These are phyloP conservation scores for Ophiostoma piceae DNA, from an alignment of 2,329 filamentous ascomycete species.

Conservation along the genomic window DNA sequence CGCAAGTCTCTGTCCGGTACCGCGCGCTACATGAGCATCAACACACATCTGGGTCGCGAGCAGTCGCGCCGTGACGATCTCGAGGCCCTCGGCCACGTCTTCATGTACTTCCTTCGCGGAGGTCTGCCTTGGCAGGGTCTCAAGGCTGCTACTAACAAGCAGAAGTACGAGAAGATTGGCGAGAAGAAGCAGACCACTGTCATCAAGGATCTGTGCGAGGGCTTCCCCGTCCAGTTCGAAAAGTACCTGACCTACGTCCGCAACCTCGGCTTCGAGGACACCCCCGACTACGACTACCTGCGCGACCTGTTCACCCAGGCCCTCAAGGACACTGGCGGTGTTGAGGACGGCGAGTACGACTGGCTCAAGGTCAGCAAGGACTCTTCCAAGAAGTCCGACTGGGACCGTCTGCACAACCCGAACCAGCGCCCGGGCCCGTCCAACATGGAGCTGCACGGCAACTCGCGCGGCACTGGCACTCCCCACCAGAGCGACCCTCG, in stretches of 20 bases:
- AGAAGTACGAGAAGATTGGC: conserved; percentile 99
- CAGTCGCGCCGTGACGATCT: conserved; percentile 94
- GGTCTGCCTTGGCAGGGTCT: conserved; percentile 78
- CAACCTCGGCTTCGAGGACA: conserved; percentile 97
- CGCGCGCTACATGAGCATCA: conserved; percentile 99
- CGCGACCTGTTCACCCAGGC: conserved; percentile 95
- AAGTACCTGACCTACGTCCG: conserved; percentile 97
- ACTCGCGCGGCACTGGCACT: conserved; percentile 61
- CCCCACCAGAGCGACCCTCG: conserved; percentile 53
- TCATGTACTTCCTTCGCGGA: conserved; percentile 70
- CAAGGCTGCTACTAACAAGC: conserved; percentile 75
- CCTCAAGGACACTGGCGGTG: conserved; percentile 86
- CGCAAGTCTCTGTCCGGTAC: conserved; percentile 95
- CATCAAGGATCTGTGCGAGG: conserved; percentile 94
- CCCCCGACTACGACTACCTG: conserved; percentile 95
- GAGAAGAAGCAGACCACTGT: conserved; percentile 99
- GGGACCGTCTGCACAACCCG: conserved; percentile 73
- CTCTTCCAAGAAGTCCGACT: conserved; percentile 69
- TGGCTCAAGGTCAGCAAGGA: conserved; percentile 96
- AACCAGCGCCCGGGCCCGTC: conserved; percentile 76
- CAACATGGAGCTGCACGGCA: conserved; percentile 75
- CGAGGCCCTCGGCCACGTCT: conserved; percentile 74
- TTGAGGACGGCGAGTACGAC: conserved; percentile 97
- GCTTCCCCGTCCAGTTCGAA: conserved; percentile 94
- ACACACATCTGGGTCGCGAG: conserved; percentile 93